phyloP scores from a whole-genome alignment of 345 rosid species.

The Brassica nigra region DNA sequence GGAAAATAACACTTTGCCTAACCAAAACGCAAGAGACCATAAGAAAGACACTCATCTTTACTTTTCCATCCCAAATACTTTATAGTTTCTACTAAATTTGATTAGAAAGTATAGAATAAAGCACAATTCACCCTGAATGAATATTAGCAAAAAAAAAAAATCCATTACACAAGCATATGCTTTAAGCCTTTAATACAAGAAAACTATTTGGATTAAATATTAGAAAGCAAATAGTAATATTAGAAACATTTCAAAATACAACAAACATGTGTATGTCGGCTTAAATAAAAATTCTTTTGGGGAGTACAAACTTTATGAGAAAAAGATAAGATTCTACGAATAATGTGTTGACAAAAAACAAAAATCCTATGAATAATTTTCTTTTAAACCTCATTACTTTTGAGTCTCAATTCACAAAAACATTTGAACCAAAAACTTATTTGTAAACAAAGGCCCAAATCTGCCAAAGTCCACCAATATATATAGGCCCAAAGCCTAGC shows the following conservation, averaged over 20 bases:
- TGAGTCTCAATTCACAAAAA: neutral
- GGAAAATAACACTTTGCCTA: conserved; percentile 33
- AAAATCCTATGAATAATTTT: neutral
- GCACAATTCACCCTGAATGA: neutral
- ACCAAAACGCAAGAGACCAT: conserved; percentile 38
- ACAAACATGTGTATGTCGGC: neutral
- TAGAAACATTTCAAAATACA: neutral
- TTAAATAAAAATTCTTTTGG: neutral
- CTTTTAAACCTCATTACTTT: neutral
- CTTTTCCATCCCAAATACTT: neutral
- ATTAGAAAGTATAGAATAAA: conserved; percentile 31
- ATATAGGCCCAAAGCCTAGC: neutral
- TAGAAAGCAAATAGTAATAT: neutral
- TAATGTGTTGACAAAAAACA: no score
- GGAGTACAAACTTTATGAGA: neutral
- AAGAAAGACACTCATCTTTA: conserved; percentile 23
- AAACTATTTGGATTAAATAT: neutral
- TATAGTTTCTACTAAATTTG: conserved; percentile 33
- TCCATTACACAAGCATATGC: conserved; percentile 3
- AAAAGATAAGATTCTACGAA: neutral
- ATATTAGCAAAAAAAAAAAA: neutral
- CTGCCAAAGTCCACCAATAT: neutral
- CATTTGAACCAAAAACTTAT: neutral
- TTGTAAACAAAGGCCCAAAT: neutral
- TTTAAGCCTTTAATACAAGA: neutral